A percentile compares a stretch with the other conserved stretches of the same genome.
phyloP scores from a whole-genome alignment of 257 asterid genomes.

The Handroanthus guayacan region DNA sequence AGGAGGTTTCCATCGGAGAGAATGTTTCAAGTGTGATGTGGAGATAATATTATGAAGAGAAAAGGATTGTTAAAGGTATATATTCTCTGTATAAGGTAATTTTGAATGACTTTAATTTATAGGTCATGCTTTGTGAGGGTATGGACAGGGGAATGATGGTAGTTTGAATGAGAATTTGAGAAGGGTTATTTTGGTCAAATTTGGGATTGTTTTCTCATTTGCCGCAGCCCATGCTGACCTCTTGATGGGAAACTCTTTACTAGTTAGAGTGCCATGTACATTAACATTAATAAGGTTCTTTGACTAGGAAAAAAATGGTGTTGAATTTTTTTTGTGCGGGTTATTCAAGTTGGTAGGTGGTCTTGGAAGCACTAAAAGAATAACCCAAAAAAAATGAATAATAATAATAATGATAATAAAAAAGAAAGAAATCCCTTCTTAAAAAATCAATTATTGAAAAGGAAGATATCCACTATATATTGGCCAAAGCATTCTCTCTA shows the following conservation, averaged over 20 bases:
- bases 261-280: background rate
- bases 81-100: background rate
- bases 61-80: conserved; percentile 15
- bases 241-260: conserved; percentile 19
- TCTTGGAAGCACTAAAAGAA: too few species aligned
- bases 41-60: background rate
- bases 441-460: too few species aligned
- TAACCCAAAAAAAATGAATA: too few species aligned
- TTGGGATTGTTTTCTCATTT: conserved; percentile 2
- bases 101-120: background rate
- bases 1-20: conserved; percentile 53
- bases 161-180: background rate
- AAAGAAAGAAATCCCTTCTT: too few species aligned
- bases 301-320: conserved; percentile 6
- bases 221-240: conserved; percentile 24
- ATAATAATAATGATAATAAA: too few species aligned
- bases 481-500: too few species aligned
- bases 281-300: background rate
- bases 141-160: background rate
- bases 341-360: too few species aligned
- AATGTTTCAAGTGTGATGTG: background rate
- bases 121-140: conserved; percentile 10
- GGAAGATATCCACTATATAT: too few species aligned
- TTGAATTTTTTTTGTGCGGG: background rate
- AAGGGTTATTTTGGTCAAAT: conserved; percentile 31